A percentile compares a stretch with the other conserved stretches of the same genome.
Conservation (phyloP, 805 yeast species). For the Kregervanrija pseudodelftensis region DNA sequence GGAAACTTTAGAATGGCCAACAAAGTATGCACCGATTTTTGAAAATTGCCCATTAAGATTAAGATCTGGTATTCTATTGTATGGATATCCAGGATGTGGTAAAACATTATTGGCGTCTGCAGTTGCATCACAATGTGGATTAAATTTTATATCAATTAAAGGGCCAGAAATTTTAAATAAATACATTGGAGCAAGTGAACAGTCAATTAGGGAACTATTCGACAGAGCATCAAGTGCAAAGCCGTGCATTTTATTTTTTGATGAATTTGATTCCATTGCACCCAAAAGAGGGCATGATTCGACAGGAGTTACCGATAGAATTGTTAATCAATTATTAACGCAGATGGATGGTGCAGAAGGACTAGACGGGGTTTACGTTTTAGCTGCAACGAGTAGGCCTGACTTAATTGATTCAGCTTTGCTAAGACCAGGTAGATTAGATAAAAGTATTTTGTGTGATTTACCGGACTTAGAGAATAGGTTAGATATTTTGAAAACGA, state of each 20-base stretch:
- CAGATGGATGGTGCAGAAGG: constrained; percentile 99
- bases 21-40: constrained; percentile 93
- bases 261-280: constrained; percentile 94
- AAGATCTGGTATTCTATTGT: constrained; percentile 82
- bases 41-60: constrained; percentile 78
- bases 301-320: constrained; percentile 96
- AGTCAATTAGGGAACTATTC: constrained; percentile 84
- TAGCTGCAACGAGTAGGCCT: constrained; percentile 95
- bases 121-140: constrained; percentile 87
- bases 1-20: constrained; percentile 96
- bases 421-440: constrained; percentile 92
- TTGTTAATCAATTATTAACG: constrained; percentile 92
- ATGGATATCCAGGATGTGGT: constrained; percentile 98
- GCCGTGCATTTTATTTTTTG: constrained; percentile 89
- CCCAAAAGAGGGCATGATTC: constrained; percentile 98
- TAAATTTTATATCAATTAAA: constrained; percentile 86
- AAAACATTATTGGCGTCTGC: constrained; percentile 91
- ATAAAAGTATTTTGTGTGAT: constrained; percentile 85
- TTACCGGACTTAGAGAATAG: constrained; percentile 72
- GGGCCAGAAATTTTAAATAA: constrained; percentile 95
- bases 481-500: constrained; percentile 57
- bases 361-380: constrained; percentile 88
- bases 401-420: constrained; percentile 93
- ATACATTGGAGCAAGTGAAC: constrained; percentile 96
- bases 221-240: constrained; percentile 93